These are phyloP conservation scores for Dendrobium nobile DNA, from an alignment of 106 monocot genomes.

Conservation along the genomic window DNA sequence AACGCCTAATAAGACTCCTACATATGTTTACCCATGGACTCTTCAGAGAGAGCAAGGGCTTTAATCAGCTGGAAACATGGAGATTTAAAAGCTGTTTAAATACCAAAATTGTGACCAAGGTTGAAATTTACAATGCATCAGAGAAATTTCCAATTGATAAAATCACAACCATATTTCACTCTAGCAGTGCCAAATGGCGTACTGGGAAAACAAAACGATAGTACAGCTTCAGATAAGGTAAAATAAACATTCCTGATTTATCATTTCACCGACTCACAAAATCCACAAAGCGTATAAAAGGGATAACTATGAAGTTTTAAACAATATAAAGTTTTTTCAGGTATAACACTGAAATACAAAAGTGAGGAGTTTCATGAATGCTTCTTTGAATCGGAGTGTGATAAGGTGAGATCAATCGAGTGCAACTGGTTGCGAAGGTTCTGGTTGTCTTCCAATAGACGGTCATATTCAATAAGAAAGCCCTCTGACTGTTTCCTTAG, in stretches of 20 bases:
- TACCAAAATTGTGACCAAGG: too few species aligned
- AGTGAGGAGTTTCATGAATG: conserved; percentile 2
- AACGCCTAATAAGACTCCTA: too few species aligned
- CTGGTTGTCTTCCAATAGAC: conserved; percentile 69
- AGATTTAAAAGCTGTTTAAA: too few species aligned
- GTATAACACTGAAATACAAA: background rate
- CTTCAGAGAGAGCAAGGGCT: too few species aligned
- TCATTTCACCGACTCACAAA: background rate
- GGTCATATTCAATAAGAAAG: conserved; percentile 59
- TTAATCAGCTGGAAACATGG: too few species aligned
- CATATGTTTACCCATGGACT: too few species aligned
- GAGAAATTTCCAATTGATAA: too few species aligned
- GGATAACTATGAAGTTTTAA: too few species aligned
- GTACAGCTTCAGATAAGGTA: background rate
- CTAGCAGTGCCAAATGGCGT: too few species aligned
- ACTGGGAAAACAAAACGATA: background rate
- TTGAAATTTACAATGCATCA: too few species aligned
- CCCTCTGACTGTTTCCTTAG: conserved; percentile 74
- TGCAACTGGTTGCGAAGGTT: conserved; percentile 60
- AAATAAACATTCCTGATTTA: background rate
- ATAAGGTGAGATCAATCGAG: conserved; percentile 49
- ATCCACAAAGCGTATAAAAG: background rate
- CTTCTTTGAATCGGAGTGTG: conserved; percentile 69
- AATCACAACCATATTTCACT: too few species aligned
- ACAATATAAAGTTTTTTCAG: background rate